Evolutionary conservation across 306 rosid genomes (phyloP).

Genomic region (Dryas alaskensis): DNA sequence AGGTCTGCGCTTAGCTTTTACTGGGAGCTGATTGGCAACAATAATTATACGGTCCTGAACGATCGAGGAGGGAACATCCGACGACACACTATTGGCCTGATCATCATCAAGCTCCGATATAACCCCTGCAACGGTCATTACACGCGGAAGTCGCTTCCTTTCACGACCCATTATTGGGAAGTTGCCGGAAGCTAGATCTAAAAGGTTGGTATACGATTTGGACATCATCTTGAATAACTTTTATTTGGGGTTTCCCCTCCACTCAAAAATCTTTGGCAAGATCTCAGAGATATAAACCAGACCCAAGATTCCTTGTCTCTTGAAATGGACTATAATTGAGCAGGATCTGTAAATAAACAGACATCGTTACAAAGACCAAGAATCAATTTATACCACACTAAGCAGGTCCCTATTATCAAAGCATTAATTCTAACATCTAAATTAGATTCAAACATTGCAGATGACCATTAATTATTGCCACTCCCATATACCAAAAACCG

Average conservation of each 20-base stretch:
- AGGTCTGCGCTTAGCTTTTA: slow-evolving; percentile 52
- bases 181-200: slow-evolving; percentile 64
- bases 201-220: slow-evolving; percentile 57
- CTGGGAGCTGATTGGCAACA: slow-evolving; percentile 60
- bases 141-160: slow-evolving; percentile 51
- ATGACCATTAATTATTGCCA: slow-evolving; percentile 8
- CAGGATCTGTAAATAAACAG: slow-evolving; percentile 34
- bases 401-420: slow-evolving; percentile 21
- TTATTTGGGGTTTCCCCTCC: slow-evolving; percentile 11
- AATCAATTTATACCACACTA: slow-evolving; percentile 8
- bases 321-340: slow-evolving; percentile 23
- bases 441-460: slow-evolving; percentile 19
- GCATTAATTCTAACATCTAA: slow-evolving; percentile 15
- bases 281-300: slow-evolving; percentile 26
- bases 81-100: slow-evolving; percentile 53
- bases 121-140: slow-evolving; percentile 57
- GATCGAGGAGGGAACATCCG: slow-evolving; percentile 54
- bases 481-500: background rate
- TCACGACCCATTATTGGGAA: slow-evolving; percentile 57
- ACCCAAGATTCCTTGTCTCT: slow-evolving; percentile 26
- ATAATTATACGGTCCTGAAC: slow-evolving; percentile 52
- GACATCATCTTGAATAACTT: slow-evolving; percentile 48
- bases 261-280: slow-evolving; percentile 23
- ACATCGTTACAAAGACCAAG: slow-evolving; percentile 12
- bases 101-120: slow-evolving; percentile 64